Conservation (phyloP, 495 filamentous ascomycete genomes). For the Thermochaetoides thermophila region DNA sequence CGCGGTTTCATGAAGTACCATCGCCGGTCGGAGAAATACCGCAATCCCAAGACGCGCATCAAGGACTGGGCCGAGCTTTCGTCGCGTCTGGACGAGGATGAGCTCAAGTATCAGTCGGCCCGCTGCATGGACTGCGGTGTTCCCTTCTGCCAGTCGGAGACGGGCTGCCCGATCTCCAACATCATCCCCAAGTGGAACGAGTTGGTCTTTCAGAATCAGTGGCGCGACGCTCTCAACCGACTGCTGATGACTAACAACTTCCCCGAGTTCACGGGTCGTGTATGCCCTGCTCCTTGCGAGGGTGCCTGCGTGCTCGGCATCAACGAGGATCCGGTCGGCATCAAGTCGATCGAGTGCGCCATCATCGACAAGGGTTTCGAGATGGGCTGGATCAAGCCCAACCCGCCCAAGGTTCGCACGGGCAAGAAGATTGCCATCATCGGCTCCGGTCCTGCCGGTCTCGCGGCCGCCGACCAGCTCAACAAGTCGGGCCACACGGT, state of each 20-base stretch:
- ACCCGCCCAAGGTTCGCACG: constrained; percentile 62
- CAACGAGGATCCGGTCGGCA: constrained; percentile 94
- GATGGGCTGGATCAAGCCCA: constrained; percentile 97
- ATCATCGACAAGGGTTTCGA: constrained; percentile 99
- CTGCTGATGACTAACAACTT: constrained; percentile 99
- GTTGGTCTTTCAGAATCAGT: constrained; percentile 77
- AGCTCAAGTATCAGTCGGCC: constrained; percentile 96
- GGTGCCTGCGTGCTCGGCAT: constrained; percentile 96
- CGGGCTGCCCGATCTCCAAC: constrained; percentile 95
- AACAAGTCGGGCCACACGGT: constrained; percentile 87
- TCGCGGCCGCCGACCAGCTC: constrained; percentile 86
- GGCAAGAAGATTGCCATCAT: constrained; percentile 89
- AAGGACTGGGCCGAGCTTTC: constrained; percentile 95
- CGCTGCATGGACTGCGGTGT: constrained; percentile 99
- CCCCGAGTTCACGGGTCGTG: constrained; percentile 96
- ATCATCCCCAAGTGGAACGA: constrained; percentile 99
- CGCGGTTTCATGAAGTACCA: constrained; percentile 98
- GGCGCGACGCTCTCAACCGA: constrained; percentile 89
- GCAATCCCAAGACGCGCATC: constrained; percentile 67
- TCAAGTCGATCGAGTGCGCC: constrained; percentile 98
- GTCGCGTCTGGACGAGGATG: constrained; percentile 79
- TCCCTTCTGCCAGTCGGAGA: constrained; percentile 96
- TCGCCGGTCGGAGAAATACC: constrained; percentile 89
- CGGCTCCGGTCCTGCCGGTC: constrained; percentile 85
- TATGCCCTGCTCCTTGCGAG: constrained; percentile 96